Percentiles rank a stretch among this genome's conserved stretches.
Evolutionary conservation across 148 eudicot species (phyloP).

Genomic region (Polygonum aviculare): DNA sequence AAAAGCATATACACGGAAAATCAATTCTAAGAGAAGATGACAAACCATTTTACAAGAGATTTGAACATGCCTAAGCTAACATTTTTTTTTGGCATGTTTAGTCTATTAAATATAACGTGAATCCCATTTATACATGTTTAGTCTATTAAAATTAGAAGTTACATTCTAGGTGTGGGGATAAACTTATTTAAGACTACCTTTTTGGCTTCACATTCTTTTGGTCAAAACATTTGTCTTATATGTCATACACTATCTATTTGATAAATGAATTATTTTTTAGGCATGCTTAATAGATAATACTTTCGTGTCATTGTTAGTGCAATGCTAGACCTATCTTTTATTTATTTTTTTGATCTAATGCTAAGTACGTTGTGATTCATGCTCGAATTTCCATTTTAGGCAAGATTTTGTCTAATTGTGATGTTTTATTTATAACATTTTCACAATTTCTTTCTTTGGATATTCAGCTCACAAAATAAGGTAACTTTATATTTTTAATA

Average conservation of each 20-base stretch:
- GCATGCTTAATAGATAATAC: background rate
- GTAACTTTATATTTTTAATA: no score
- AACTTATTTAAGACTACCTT: background rate
- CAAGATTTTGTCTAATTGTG: background rate
- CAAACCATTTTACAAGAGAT: no score
- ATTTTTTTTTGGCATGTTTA: no score
- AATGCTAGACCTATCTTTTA: background rate
- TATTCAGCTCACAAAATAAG: background rate
- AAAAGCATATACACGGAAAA: no score
- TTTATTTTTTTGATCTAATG: background rate
- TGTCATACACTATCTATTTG: background rate
- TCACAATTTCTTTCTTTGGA: no score
- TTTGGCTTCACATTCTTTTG: background rate
- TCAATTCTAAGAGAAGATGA: no score
- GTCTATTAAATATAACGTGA: no score
- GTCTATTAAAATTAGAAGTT: background rate
- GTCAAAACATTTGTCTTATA: background rate
- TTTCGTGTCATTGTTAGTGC: background rate
- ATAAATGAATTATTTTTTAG: background rate
- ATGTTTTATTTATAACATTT: no score
- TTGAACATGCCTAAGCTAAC: no score
- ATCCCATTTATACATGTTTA: no score
- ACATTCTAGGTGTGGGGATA: background rate
- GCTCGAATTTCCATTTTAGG: background rate
- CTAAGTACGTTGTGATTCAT: background rate